Conservation (phyloP, 768 basidiomycete genomes). For the Goffeauzyma gilvescens region DNA sequence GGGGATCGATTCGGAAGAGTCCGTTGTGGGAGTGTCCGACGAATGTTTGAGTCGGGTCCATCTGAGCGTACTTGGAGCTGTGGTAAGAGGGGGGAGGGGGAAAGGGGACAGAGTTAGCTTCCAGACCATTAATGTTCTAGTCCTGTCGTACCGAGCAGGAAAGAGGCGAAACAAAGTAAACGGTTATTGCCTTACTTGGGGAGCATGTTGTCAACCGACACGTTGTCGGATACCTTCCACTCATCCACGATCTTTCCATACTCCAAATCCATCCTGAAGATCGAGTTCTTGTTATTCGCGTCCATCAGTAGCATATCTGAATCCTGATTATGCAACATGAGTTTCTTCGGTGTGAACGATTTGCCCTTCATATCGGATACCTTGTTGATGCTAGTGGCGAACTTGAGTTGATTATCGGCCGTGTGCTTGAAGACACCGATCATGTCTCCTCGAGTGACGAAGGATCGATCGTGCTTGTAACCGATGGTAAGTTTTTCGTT, state of each 20-base stretch:
- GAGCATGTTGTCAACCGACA: conserved; percentile 70
- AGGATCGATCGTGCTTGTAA: conserved; percentile 85
- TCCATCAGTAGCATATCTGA: conserved; percentile 86
- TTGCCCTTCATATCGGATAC: conserved; percentile 59
- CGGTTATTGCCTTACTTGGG: conserved; percentile 47
- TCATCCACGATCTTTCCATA: conserved; percentile 93
- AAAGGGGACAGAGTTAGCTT: too few relatives aligned
- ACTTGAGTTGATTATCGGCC: conserved; percentile 53
- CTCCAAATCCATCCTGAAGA: conserved; percentile 79
- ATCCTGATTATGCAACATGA: conserved; percentile 94
- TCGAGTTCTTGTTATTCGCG: conserved; percentile 53
- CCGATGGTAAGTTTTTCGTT: conserved; percentile 86
- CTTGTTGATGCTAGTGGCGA: conserved; percentile 69
- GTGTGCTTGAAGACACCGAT: conserved; percentile 76
- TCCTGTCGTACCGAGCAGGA: too few relatives aligned
- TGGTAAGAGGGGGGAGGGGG: too few relatives aligned
- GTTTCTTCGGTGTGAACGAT: conserved; percentile 68
- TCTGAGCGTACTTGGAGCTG: conserved; percentile 75
- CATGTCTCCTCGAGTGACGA: conserved; percentile 75
- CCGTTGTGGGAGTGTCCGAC: conserved; percentile 82
- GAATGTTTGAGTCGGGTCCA: conserved; percentile 75
- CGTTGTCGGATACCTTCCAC: conserved; percentile 86
- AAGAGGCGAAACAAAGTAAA: too few relatives aligned
- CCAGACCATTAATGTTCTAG: too few relatives aligned
- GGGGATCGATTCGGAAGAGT: conserved; percentile 93